Percentiles rank a stretch among this genome's conserved stretches.
These are phyloP conservation scores for Exophiala dermatitidis DNA, from an alignment of 2,329 filamentous ascomycete species.

Conservation along the genomic window DNA sequence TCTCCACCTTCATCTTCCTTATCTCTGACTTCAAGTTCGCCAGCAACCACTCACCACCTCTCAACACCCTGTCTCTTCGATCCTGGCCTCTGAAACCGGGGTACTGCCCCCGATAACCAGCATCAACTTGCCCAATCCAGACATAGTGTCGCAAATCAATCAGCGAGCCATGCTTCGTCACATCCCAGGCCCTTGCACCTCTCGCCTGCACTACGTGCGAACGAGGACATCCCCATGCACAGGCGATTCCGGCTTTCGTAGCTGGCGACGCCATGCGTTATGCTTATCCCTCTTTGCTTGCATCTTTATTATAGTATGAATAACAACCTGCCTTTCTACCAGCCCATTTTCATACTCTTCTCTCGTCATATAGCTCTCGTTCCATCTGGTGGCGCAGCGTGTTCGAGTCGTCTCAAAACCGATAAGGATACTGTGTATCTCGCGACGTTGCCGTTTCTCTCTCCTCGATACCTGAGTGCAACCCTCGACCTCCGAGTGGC, in stretches of 20 bases:
- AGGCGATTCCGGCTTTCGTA: not conserved
- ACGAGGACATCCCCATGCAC: not conserved
- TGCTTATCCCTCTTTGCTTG: slow-evolving; percentile 2
- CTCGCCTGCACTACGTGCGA: not conserved
- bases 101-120: slow-evolving; percentile 12
- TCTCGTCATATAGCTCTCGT: not conserved
- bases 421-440: no score
- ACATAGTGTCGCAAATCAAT: slow-evolving; percentile 1
- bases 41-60: slow-evolving; percentile 15
- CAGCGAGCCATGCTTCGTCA: not conserved
- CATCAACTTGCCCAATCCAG: slow-evolving; percentile 16
- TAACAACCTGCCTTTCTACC: not conserved
- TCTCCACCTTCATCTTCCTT: slow-evolving; percentile 9
- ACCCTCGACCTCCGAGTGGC: not conserved
- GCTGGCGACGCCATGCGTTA: slow-evolving; percentile 12
- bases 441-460: no score
- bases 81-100: not conserved
- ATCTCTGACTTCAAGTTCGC: slow-evolving; percentile 19
- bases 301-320: slow-evolving; percentile 5
- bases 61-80: not conserved
- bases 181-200: not conserved
- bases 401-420: no score
- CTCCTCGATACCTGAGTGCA: no score
- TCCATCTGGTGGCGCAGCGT: not conserved
- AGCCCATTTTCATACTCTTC: not conserved